Base-by-base conservation (phyloP, 2,329 filamentous ascomycete species). In the Penicillium italicum region DNA sequence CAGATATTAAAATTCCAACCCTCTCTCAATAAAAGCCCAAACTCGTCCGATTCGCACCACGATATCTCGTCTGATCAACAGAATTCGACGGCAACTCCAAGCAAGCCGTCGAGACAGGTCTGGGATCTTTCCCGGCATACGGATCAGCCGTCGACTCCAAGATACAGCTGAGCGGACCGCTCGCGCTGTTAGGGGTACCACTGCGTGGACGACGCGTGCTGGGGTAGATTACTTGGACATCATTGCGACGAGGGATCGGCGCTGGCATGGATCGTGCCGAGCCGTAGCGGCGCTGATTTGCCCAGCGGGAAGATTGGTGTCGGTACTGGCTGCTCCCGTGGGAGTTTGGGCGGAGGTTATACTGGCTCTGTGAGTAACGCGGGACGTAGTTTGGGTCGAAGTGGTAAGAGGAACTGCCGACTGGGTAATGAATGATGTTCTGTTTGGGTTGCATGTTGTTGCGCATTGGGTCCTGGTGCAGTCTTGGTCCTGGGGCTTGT, bases 121-220 rank as follows among this genome's bases (percentile, higher is more conserved):
- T 61, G 16, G 30, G 30, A 26, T 68, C 68, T 50, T 72, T 69
- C 10, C 68, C 56, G 0, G 59, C 57, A 10, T 65, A 63, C 0
- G 56, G 55, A 20, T 55, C 48, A 9, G 50, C 24, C 24, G 24
- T 46, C 11, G 66, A 59, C 53, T 73, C 70, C 37, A 65, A 59
- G 41, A 73, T 74, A 37, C 67, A 67, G 51, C 71, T 71, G 8
- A 73, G 54, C 34, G 55, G 65, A 20, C 56, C 57, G 28, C 48
- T 61, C 2, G 63, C 47, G 1, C 65, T 66, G 0, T 68, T 68
- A 24, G 66, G 67, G 0, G 69, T 74, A 37, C 57, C 69, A 52
- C 71, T 74, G 28, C 72, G 68, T 6, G 71, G 57, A 2, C 71
- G 66, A 6, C 72, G 66, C 5, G 66, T 68, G 50, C 69, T 73